Conservation (phyloP, 345 rosid species). For the Mallotus nudiflorus region DNA sequence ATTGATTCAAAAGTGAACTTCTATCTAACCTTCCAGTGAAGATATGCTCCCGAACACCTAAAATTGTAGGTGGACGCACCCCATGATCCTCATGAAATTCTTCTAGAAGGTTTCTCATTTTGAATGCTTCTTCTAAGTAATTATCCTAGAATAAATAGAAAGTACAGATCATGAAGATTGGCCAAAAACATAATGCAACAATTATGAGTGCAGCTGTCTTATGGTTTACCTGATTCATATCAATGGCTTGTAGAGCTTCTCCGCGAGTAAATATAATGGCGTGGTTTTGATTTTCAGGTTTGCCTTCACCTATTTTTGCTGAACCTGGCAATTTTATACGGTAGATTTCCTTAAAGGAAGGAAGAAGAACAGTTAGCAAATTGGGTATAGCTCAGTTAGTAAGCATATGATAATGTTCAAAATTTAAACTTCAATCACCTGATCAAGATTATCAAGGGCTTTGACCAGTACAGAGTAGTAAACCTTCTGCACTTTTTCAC, state of each 20-base stretch:
- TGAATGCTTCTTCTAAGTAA: constrained; percentile 95
- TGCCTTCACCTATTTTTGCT: constrained; percentile 94
- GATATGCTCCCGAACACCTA: constrained; percentile 96
- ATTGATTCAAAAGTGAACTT: constrained; percentile 1
- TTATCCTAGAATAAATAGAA: constrained; percentile 61
- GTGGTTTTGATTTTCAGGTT: constrained; percentile 97
- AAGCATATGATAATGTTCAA: constrained; percentile 6
- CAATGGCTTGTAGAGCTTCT: constrained; percentile 97
- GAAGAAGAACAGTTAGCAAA: constrained; percentile 20
- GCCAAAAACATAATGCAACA: neutral
- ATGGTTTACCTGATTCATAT: constrained; percentile 85
- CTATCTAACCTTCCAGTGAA: constrained; percentile 84
- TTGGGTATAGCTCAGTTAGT: neutral
- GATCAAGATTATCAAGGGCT: constrained; percentile 89
- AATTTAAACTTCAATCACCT: constrained; percentile 49
- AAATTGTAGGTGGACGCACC: constrained; percentile 83
- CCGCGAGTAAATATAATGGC: constrained; percentile 90
- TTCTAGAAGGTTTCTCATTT: constrained; percentile 96
- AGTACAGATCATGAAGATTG: constrained; percentile 17
- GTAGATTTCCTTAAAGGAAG: constrained; percentile 72
- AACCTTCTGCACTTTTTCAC: constrained; percentile 67
- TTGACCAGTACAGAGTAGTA: constrained; percentile 88
- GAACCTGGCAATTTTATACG: constrained; percentile 88
- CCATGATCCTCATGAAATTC: constrained; percentile 97
- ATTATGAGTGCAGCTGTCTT: neutral